Conservation (phyloP, 441 rosid genomes). For the Corymbia calophylla region DNA sequence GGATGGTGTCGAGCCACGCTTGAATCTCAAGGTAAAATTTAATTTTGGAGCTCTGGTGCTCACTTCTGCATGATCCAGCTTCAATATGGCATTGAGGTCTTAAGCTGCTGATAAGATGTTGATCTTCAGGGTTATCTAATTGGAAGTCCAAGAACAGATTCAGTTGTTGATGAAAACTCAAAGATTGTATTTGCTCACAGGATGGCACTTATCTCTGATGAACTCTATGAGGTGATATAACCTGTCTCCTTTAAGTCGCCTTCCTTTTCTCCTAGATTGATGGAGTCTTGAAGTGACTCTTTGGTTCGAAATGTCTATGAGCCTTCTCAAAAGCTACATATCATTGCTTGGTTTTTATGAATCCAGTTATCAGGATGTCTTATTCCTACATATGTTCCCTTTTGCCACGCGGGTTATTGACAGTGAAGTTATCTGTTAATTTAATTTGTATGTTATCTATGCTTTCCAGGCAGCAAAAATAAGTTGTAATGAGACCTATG, state of each 20-base stretch:
- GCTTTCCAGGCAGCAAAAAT: slow-evolving; percentile 10
- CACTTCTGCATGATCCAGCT: not conserved
- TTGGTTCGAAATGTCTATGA: not conserved
- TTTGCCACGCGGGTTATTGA: not conserved
- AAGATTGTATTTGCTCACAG: slow-evolving; percentile 16
- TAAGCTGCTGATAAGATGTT: not conserved
- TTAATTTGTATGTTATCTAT: not conserved
- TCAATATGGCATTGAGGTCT: not conserved
- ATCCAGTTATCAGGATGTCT: not conserved
- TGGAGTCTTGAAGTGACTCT: not conserved
- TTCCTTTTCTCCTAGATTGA: not conserved
- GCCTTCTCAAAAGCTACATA: not conserved
- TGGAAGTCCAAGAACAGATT: slow-evolving; percentile 16
- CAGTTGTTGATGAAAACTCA: slow-evolving; percentile 8
- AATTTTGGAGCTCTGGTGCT: not conserved
- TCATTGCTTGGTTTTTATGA: not conserved
- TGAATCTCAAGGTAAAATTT: slow-evolving; percentile 15
- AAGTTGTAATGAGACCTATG: slow-evolving; percentile 21
- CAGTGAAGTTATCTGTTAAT: not conserved
- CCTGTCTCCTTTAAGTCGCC: not conserved
- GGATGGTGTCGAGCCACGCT: not conserved
- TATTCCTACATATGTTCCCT: not conserved
- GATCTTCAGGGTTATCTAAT: slow-evolving; percentile 13
- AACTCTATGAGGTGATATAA: slow-evolving; percentile 12
- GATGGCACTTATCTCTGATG: slow-evolving; percentile 19